Conservation (phyloP, 768 basidiomycete species). For the Gymnopilus junonius region DNA sequence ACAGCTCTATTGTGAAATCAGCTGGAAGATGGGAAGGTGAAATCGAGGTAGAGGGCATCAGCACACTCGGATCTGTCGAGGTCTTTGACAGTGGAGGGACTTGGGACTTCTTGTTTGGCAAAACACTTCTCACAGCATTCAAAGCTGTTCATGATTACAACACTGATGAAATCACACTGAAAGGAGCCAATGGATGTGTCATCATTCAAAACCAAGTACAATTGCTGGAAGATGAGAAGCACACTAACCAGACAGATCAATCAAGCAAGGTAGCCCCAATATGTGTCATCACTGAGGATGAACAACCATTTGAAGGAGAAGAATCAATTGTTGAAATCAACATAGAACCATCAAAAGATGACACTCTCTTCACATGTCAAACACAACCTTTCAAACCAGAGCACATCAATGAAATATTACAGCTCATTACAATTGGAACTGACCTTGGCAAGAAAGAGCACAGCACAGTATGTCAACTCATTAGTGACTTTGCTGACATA, state of each 20-base stretch:
- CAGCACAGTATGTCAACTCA: conserved; percentile 16
- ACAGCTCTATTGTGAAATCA: conserved; percentile 23
- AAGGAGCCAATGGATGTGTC: not conserved
- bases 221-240: not conserved
- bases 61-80: conserved; percentile 16
- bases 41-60: conserved; percentile 14
- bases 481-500: conserved; percentile 38
- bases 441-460: conserved; percentile 32
- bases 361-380: conserved; percentile 13
- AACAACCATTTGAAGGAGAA: not conserved
- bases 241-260: not conserved
- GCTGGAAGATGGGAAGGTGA: conserved; percentile 22
- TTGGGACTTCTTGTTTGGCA: conserved; percentile 35
- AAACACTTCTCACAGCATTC: conserved; percentile 27
- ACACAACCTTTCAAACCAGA: conserved; percentile 28
- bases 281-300: not conserved
- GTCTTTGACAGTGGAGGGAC: conserved; percentile 29
- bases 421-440: conserved; percentile 25
- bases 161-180: conserved; percentile 10
- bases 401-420: conserved; percentile 24
- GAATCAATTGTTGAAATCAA: conserved; percentile 21
- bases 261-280: no score
- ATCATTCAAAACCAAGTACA: not conserved
- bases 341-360: not conserved
- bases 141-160: conserved; percentile 28